phyloP scores from a whole-genome alignment of 1,284 basidiomycete genomes.

The Naganishia liquefaciens region DNA sequence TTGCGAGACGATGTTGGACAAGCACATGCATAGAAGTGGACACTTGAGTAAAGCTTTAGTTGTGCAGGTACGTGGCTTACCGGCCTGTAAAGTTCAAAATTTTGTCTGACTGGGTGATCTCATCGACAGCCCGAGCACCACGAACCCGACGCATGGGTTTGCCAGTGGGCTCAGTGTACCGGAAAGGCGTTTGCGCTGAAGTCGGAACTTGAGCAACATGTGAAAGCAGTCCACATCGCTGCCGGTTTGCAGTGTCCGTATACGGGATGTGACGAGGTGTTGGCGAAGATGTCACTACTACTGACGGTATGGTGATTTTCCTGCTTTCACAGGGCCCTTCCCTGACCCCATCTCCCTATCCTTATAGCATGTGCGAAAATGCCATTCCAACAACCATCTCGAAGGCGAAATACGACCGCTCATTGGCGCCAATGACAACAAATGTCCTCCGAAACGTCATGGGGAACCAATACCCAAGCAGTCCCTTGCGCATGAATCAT shows the following conservation, averaged over 20 bases:
- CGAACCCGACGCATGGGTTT: conserved; percentile 24
- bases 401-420: neutral
- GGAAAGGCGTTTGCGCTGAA: conserved; percentile 13
- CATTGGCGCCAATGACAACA: conserved; percentile 24
- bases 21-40: conserved; percentile 19
- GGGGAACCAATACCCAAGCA: neutral
- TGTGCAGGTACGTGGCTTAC: neutral
- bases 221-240: conserved; percentile 15
- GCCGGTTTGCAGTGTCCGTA: conserved; percentile 12
- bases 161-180: conserved; percentile 7
- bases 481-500: neutral
- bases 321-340: neutral
- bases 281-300: conserved; percentile 17
- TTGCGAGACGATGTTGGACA: conserved; percentile 20
- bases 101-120: too few species aligned
- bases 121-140: neutral
- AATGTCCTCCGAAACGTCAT: conserved; percentile 10
- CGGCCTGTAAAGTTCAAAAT: neutral
- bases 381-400: neutral
- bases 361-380: conserved; percentile 17
- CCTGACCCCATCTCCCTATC: neutral
- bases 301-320: conserved; percentile 2
- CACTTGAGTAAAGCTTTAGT: conserved; percentile 20
- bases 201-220: conserved; percentile 14
- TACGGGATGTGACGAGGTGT: conserved; percentile 4